Base-by-base conservation (phyloP, 1,139 yeast genomes). In the Kurtzmaniella quercitrusa region DNA sequence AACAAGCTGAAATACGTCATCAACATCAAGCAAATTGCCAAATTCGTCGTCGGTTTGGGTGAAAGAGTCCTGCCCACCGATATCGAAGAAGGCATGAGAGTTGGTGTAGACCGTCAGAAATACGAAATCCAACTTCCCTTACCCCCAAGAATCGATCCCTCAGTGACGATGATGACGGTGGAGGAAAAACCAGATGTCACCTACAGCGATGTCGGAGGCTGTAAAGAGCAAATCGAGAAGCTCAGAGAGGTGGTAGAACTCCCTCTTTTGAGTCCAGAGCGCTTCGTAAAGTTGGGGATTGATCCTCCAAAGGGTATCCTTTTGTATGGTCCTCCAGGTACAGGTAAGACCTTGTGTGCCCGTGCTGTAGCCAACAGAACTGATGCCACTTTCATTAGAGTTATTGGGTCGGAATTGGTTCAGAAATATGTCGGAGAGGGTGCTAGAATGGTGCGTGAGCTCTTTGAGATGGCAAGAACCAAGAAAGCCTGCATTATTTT, bases 91-190 rank as follows among this genome's bases (percentile, higher is more conserved):
- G 98, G 98, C 41, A 94, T 93, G 98, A 80, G 98, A 63, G 98
- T 93, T 39, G 99, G 98, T 58, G 98, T 93, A 48, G 98, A 93
- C 65, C 82, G 98, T 66, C 90, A 88, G 59, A 93, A 93, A 66
- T 93, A 94, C 68, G 96, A 91, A 65, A 93, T 93, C 60, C 96
- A 90, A 73, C 77, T 93, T 57, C 98, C 99, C 21, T 75, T 94
- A 53, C 98, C 98, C 18, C 98, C 99, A 43, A 77, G 96, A 61
- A 93, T 93, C 61, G 98, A 93, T 65, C 98, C 98, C 10, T 81
- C 91, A 15, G 98, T 93, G 44, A 93, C 98, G n/a, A 93, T 93
- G 98, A 93, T 93, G 98, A 91, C 98, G 1, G 98, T 93, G 43
- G 98, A 93, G 65, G 98, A 93, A 64, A 93, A 93, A 66, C 98